Conservation (phyloP, 345 rosid genomes). For the Gossypium stocksii region DNA sequence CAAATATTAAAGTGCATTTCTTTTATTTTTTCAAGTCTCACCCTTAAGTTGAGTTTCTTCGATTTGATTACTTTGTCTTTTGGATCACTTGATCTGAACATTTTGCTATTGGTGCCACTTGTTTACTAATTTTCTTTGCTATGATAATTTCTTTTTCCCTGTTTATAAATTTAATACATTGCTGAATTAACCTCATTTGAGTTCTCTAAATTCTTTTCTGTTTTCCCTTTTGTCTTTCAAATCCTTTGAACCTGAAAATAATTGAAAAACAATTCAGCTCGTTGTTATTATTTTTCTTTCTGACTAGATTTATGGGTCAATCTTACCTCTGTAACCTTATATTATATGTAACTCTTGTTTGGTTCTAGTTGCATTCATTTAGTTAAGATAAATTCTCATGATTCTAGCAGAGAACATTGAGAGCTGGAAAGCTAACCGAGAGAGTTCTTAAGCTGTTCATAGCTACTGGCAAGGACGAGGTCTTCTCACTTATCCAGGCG, state of each 20-base stretch:
- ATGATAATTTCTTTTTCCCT: background rate
- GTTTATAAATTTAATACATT: background rate
- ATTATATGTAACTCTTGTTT: background rate
- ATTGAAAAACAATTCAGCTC: background rate
- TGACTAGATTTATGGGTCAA: background rate
- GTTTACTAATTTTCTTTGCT: background rate
- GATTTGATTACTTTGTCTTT: background rate
- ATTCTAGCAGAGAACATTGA: constrained; percentile 58
- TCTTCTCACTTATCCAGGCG: constrained; percentile 4
- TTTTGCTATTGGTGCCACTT: background rate
- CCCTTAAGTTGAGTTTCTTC: background rate
- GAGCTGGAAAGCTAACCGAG: constrained; percentile 84
- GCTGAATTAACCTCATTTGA: background rate
- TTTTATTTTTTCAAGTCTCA: background rate
- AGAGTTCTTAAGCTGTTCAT: constrained; percentile 65
- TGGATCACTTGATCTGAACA: background rate
- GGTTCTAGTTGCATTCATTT: background rate
- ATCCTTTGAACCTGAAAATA: background rate
- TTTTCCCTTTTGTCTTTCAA: background rate
- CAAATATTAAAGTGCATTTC: background rate
- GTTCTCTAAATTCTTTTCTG: background rate
- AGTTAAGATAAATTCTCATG: constrained; percentile 12
- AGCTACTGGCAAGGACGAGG: constrained; percentile 54
- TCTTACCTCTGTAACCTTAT: background rate
- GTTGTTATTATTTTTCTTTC: background rate